Evolutionary conservation across 2,329 filamentous ascomycete species (phyloP).

Genomic region (Nemania serpens): DNA sequence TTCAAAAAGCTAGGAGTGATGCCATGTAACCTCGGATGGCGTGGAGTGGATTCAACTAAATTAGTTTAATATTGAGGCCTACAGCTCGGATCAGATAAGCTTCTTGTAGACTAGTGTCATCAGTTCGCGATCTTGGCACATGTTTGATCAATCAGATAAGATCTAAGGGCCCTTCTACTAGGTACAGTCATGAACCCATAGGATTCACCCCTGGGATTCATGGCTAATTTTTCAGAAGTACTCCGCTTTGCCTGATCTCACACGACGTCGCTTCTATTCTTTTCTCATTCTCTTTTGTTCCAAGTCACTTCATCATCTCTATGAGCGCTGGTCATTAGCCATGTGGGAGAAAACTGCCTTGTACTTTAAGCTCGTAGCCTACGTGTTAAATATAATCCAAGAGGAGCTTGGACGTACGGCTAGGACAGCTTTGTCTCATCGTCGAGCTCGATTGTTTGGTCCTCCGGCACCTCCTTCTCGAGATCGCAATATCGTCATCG

Average conservation of each 20-base stretch:
- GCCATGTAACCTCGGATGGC: neutral
- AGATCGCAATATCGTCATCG: slow-evolving; percentile 8
- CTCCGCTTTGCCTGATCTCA: neutral
- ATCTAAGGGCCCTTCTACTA: neutral
- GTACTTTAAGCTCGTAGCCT: slow-evolving; percentile 1
- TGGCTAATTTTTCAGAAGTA: neutral
- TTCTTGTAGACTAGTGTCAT: neutral
- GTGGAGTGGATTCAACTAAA: too few species aligned
- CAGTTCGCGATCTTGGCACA: neutral
- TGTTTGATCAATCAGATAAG: slow-evolving; percentile 5
- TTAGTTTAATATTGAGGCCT: too few species aligned
- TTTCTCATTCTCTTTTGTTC: neutral
- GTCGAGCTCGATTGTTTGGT: neutral
- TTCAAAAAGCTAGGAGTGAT: neutral
- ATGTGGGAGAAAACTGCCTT: slow-evolving; percentile 6
- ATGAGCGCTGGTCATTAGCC: neutral
- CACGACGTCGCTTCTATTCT: neutral
- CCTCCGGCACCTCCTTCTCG: neutral
- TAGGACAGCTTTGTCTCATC: neutral
- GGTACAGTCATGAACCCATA: too few species aligned
- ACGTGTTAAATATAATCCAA: slow-evolving; percentile 1
- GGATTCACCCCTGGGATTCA: neutral
- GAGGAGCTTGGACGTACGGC: slow-evolving; percentile 7
- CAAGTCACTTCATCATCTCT: neutral
- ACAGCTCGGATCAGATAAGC: neutral